Evolutionary conservation across 192 early-diverging fungal species (phyloP).

Genomic region (Coemansia sp.): DNA sequence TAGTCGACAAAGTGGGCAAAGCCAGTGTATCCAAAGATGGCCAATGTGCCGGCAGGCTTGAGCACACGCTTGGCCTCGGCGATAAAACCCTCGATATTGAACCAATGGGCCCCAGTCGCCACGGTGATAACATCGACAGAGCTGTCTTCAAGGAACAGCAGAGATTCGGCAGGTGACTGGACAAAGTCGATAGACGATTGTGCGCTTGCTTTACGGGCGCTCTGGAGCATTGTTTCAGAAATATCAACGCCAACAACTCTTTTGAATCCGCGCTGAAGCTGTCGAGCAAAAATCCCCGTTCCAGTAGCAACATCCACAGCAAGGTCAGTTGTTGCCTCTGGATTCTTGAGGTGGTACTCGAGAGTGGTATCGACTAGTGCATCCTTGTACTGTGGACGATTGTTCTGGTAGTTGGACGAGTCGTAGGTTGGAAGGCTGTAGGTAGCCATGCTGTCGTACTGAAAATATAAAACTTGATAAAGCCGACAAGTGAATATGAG

Average conservation of each 20-base stretch:
- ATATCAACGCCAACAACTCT: slow-evolving; percentile 46
- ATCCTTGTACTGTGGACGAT: slow-evolving; percentile 35
- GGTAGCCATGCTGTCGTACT: slow-evolving; percentile 25
- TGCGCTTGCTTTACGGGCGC: slow-evolving; percentile 21
- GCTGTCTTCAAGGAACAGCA: slow-evolving; percentile 13
- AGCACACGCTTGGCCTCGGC: slow-evolving; percentile 42
- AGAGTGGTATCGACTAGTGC: slow-evolving; percentile 29
- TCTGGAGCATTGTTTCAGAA: slow-evolving; percentile 38
- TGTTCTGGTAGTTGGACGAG: slow-evolving; percentile 30
- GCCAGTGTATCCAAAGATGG: slow-evolving; percentile 45
- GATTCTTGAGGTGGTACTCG: slow-evolving; percentile 29
- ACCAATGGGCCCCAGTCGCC: slow-evolving; percentile 47
- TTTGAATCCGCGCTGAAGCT: slow-evolving; percentile 22
- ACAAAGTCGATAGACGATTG: slow-evolving; percentile 20
- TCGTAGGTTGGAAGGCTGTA: slow-evolving; percentile 22
- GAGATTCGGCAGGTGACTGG: slow-evolving; percentile 28
- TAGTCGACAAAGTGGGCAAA: slow-evolving; percentile 36
- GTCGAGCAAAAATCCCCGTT: slow-evolving; percentile 48
- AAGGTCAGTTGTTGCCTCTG: slow-evolving; percentile 24
- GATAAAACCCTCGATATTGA: slow-evolving; percentile 30
- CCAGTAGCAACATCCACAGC: slow-evolving; percentile 53
- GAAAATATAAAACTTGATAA: not conserved
- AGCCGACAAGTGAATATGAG: not conserved
- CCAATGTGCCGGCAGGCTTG: slow-evolving; percentile 39
- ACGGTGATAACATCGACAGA: slow-evolving; percentile 47